Evolutionary conservation across 805 yeast genomes (phyloP), one percentile per base, ranked within the genome.

Genomic region (Candida pseudoglaebosa): DNA sequence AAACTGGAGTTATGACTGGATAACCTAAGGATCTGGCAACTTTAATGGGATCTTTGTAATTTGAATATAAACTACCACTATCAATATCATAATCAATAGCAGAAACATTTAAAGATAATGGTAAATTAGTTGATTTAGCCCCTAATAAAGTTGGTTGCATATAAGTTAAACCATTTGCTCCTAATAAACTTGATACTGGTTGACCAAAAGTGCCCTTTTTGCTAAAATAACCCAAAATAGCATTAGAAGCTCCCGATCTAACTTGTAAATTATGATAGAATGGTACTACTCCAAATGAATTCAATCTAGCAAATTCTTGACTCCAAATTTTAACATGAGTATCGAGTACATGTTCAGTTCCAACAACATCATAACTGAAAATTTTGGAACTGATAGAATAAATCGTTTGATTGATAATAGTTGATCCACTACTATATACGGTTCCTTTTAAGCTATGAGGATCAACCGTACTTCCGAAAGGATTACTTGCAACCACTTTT

Each of bases 201-300:
- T 68, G 66, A 28, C 61, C 59, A 33, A 53, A 54, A 35, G 65
- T 56, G 6, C 62, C 63, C 38, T 52, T 48, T 34, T 52, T 54
- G 31, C 54, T 45, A 38, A 77, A 59, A 62, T 81, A 90, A 28
- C 96, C 97, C 36, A 85, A 66, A 33, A 91, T 73, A 19, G 85
- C 76, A 45, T 79, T 73, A 33, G 91, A 86, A 22, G 96, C 93
- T 51, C 96, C 97, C 2, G 83, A 68, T 57, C 95, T 79, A 40
- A 86, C 76, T 54, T 89, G 88, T 41, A 82, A 60, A 46, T 74
- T 65, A 54, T 78, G 69, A 48, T 82, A 61, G 38, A 69, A 68
- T 19, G 95, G 93, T 39, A 80, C 77, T n/a, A 58, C 61, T 17
- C 80, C 80, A 33, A 60, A 54, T 10, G 77, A 66, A 54, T 83